Conservation (phyloP, 1,284 basidiomycete species). For the Wallemia ichthyophaga region DNA sequence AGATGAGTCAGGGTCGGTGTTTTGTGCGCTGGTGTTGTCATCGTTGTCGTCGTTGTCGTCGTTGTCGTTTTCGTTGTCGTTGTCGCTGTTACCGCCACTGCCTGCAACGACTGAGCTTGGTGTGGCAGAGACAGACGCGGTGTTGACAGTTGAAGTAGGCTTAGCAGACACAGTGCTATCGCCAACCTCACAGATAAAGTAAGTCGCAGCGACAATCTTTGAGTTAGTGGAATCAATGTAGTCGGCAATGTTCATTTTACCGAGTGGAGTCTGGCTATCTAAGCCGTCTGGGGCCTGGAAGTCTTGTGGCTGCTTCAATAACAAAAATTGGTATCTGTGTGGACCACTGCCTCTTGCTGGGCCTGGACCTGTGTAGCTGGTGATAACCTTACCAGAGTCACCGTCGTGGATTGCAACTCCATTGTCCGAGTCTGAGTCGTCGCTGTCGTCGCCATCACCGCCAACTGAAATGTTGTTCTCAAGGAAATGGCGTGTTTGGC, state of each 20-base stretch:
- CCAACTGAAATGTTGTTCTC: conserved; percentile 30
- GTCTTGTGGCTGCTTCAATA: conserved; percentile 29
- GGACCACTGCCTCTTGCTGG: conserved; percentile 34
- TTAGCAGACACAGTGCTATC: conserved; percentile 24
- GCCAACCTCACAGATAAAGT: conserved; percentile 43
- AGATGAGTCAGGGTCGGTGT: background rate
- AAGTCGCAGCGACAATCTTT: conserved; percentile 21
- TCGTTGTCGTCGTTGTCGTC: conserved; percentile 3
- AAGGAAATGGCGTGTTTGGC: conserved; percentile 42
- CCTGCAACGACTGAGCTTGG: conserved; percentile 6
- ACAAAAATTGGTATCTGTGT: conserved; percentile 30
- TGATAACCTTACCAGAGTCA: conserved; percentile 12
- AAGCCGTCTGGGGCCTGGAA: conserved; percentile 33
- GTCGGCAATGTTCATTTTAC: conserved; percentile 23
- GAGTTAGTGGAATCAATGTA: conserved; percentile 14
- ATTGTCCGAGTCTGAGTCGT: conserved; percentile 14
- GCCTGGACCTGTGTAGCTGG: conserved; percentile 38
- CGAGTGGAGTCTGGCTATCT: conserved; percentile 21
- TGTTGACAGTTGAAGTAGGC: conserved; percentile 30
- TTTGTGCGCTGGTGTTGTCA: conserved; percentile 3
- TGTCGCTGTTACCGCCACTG: conserved; percentile 8
- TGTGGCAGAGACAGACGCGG: conserved; percentile 23
- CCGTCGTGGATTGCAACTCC: conserved; percentile 1
- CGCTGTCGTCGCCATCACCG: no score
- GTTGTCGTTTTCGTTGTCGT: conserved; percentile 7